Base-by-base conservation (phyloP, 2,329 filamentous ascomycete species). In the Penicillium sp. region DNA sequence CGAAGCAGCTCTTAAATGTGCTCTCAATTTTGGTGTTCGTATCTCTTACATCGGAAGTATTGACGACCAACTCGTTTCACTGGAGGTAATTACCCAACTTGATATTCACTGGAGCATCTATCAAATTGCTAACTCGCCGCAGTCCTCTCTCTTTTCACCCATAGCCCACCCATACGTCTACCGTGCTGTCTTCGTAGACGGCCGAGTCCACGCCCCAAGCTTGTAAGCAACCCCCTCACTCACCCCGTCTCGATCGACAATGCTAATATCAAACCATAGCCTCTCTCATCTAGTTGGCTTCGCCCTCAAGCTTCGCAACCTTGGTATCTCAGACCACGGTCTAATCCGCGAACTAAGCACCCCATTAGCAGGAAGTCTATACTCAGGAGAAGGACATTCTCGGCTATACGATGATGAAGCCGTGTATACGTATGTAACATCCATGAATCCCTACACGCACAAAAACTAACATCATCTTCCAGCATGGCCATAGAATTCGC, bases 171-270 rank as follows among this genome's bases (percentile, higher is more conserved):
- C 94, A 0, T 92, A 97, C 72, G 93, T 97, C 56, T 96, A 91
- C 71, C 87, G 94, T 28, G 90, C 92, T n/a, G 91, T 96, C 16
- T 97, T 97, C 70, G 89, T 99, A 51, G 93, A 99, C 73, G 90
- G 92, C 26, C 87, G 92, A 56, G 83, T 97, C 33, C 93, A 97
- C 71, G 89, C 92, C 0, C 91, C 92, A 2, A 92, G 96, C 72
- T 99, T 99, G 82, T 84, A 69, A 68, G 82, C 62, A 16, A n/a
- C 14, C 40, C 36, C 16, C n/a, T 12, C 37, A 19, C 2, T 12
- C n/a, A 17, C 11, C 30, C 14, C 17, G 25, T 10, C 22, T 17
- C 14, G 25, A 16, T 19, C 25, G 7, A 31, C 19, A n/a, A 40
- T 31, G 16, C 30, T 53, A 66, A 56, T 19, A 9, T 30, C 12